Evolutionary conservation across 306 rosid species (phyloP), one percentile per base, ranked within the genome.

Genomic region (Acacia acuminata): DNA sequence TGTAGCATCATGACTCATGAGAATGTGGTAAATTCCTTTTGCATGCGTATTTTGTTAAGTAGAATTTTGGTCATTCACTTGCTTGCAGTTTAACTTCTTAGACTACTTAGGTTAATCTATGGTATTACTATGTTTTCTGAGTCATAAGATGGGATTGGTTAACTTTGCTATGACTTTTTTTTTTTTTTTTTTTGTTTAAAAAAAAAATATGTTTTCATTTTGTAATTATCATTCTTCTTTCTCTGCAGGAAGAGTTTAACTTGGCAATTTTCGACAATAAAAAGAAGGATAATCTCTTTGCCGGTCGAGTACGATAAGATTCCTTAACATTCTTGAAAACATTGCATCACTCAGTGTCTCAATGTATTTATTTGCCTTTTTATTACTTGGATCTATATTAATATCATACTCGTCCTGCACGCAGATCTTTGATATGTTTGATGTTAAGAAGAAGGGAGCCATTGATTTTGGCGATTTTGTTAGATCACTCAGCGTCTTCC

Each of bases 391-490:
- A 27, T 38, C 14, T 51, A 36, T 63, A 61, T 78, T 89, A 60
- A 87, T 58, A 71, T 81, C 55, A 53, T 12, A 76, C 55, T 65
- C 44, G 58, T 86, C 83, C 8, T 56, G 63, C 47, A 10, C 82
- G 82, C 82, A 96, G 98, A 83, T 96, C 83, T 96, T 96, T 86
- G 98, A 94, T 85, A 63, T 96, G 76, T 96, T 94, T 88, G 99
- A 96, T 65, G 92, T 91, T 7, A 94, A 92, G 88, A 63, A 75
- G 60, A 94, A 74, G 75, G 94, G 99, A 77, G 87, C 77, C 73
- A 91, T 96, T 82, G 99, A 94, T 85, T 96, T 96, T 76, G 94
- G 89, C 40, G 99, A 96, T 75, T 96, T 96, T 55, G 99, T 96
- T 22, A 91, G 97, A 90, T 88, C 99, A 79, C 94, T 96, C 61